These are phyloP conservation scores for Sphagnum magellanicum DNA, from an alignment of 228 moss, liverwort and hornwort genomes.

Conservation along the genomic window DNA sequence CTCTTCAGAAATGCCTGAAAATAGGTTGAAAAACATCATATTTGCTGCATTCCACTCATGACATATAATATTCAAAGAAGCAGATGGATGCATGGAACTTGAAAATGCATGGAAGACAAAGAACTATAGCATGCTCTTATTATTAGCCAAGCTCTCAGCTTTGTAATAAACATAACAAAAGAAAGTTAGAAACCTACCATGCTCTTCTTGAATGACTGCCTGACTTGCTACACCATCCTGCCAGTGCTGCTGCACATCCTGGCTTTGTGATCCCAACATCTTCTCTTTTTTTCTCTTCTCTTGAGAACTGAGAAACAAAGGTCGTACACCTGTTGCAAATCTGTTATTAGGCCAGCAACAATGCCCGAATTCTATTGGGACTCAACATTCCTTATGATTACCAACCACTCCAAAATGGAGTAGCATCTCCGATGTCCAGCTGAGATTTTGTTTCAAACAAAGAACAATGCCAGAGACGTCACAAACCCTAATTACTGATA, in stretches of 20 bases:
- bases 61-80: neutral
- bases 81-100: neutral
- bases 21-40: no score
- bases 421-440: no score
- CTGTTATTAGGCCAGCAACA: no score
- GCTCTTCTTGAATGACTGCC: constrained; percentile 18
- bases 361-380: no score
- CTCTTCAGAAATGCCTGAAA: neutral
- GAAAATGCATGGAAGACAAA: neutral
- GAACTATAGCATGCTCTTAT: neutral
- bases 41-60: neutral
- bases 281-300: no score
- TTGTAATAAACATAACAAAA: constrained; percentile 5
- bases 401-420: no score
- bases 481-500: no score
- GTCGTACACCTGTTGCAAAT: no score
- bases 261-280: neutral
- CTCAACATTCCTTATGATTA: no score
- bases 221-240: constrained; percentile 18
- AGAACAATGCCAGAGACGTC: no score
- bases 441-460: no score
- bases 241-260: constrained; percentile 16
- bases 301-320: no score
- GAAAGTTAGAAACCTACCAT: neutral
- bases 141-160: neutral